These are phyloP conservation scores for Penicillium corylophilum DNA, from an alignment of 2,329 filamentous ascomycete genomes.

Conservation along the genomic window DNA sequence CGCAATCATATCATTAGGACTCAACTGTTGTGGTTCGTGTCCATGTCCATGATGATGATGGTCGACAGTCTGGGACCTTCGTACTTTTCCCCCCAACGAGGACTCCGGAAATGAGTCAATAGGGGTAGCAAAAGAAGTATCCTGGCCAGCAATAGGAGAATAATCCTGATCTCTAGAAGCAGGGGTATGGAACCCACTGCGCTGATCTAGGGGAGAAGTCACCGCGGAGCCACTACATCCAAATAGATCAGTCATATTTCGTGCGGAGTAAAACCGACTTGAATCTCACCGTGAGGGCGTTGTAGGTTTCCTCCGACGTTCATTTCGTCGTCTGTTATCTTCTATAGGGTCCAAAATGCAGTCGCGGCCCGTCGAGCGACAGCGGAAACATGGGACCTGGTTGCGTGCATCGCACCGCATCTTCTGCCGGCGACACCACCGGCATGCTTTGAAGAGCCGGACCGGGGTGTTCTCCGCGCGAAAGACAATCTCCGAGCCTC, in stretches of 20 bases:
- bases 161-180: conserved; percentile 27
- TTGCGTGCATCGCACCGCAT: conserved; percentile 38
- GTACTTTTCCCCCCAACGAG: conserved; percentile 16
- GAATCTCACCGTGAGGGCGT: conserved; percentile 25
- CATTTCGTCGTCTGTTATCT: conserved; percentile 23
- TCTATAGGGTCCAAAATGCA: conserved; percentile 36
- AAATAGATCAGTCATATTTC: conserved; percentile 5
- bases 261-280: background rate
- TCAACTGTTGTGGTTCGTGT: conserved; percentile 34
- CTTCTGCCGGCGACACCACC: conserved; percentile 36
- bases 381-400: conserved; percentile 37
- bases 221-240: conserved; percentile 14
- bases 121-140: conserved; percentile 19
- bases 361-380: conserved; percentile 32
- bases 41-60: conserved; percentile 28
- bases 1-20: conserved; percentile 38
- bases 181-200: conserved; percentile 24
- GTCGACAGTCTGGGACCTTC: conserved; percentile 25
- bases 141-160: conserved; percentile 22
- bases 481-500: conserved; percentile 29
- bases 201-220: conserved; percentile 19
- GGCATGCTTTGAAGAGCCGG: conserved; percentile 38
- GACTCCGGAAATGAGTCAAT: conserved; percentile 25
- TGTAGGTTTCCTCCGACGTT: conserved; percentile 23
- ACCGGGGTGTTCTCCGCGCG: conserved; percentile 31